Evolutionary conservation across 106 monocot species (phyloP).

Genomic region (Allium fistulosum): DNA sequence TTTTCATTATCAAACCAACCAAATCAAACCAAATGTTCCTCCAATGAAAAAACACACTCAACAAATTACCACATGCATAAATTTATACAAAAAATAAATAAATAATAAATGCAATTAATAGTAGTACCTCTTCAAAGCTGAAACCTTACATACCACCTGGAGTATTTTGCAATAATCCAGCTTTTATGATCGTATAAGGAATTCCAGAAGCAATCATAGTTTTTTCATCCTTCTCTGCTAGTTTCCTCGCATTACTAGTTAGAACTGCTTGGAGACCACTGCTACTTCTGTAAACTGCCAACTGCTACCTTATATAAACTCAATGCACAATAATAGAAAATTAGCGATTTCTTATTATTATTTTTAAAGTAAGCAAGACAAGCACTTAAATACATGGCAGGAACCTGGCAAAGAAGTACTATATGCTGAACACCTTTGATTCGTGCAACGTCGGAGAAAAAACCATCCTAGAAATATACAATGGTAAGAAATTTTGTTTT

Average conservation of each 20-base stretch:
- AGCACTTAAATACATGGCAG: too few relatives aligned
- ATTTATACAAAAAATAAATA: too few relatives aligned
- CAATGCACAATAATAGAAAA: conserved; percentile 8
- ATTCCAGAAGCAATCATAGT: conserved; percentile 64
- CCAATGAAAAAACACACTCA: too few relatives aligned
- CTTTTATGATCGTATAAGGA: conserved; percentile 80
- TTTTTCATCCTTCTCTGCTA: conserved; percentile 79
- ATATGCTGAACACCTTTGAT: conserved; percentile 71
- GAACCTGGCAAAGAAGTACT: conserved; percentile 90
- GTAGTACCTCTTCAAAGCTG: conserved; percentile 60
- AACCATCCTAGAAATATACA: conserved; percentile 56
- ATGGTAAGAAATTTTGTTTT: not conserved
- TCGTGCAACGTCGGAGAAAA: conserved; percentile 33
- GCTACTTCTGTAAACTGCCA: conserved; percentile 77
- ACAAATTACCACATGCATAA: too few relatives aligned
- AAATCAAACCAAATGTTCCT: too few relatives aligned
- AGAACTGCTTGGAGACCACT: conserved; percentile 78
- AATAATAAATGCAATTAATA: too few relatives aligned
- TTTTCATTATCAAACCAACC: too few relatives aligned
- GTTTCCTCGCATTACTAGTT: conserved; percentile 42
- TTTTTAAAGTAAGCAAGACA: not conserved
- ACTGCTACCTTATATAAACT: conserved; percentile 69
- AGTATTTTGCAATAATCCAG: conserved; percentile 54
- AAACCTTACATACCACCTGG: conserved; percentile 76
- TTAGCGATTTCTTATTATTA: not conserved